Conservation (phyloP, 768 basidiomycete species). For the Hygrophorus pudorinus region DNA sequence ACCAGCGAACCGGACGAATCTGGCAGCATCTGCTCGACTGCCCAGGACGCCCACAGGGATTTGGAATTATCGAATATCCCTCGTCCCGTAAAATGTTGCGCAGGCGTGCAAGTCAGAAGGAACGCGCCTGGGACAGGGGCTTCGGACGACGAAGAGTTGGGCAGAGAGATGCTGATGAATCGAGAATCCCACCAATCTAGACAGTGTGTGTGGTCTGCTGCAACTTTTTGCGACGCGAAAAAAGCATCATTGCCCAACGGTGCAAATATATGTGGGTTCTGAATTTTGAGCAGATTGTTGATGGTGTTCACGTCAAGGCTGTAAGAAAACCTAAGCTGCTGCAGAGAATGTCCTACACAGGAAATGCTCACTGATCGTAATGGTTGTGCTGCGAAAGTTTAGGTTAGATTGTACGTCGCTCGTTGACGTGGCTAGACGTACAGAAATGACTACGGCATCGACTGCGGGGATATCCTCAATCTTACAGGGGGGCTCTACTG, state of each 20-base stretch:
- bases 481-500: constrained; percentile 34
- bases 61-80: constrained; percentile 39
- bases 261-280: constrained; percentile 43
- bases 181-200: constrained; percentile 59
- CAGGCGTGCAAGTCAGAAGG: constrained; percentile 48
- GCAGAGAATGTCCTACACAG: neutral
- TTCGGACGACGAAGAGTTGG: neutral
- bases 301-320: constrained; percentile 39
- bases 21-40: constrained; percentile 31
- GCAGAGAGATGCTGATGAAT: constrained; percentile 18
- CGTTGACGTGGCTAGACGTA: constrained; percentile 15
- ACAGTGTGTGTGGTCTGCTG: constrained; percentile 31
- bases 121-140: constrained; percentile 17
- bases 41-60: constrained; percentile 62
- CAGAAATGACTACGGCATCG: constrained; percentile 55
- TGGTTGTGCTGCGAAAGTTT: constrained; percentile 32
- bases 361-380: constrained; percentile 35
- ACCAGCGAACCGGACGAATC: constrained; percentile 23
- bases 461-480: constrained; percentile 50
- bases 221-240: constrained; percentile 31
- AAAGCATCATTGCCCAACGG: constrained; percentile 42
- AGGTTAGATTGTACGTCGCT: neutral
- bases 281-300: constrained; percentile 23
- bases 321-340: neutral
- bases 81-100: constrained; percentile 55